Conservation (phyloP, 805 yeast species). For the Vanderwaltozyma yarrowii region DNA sequence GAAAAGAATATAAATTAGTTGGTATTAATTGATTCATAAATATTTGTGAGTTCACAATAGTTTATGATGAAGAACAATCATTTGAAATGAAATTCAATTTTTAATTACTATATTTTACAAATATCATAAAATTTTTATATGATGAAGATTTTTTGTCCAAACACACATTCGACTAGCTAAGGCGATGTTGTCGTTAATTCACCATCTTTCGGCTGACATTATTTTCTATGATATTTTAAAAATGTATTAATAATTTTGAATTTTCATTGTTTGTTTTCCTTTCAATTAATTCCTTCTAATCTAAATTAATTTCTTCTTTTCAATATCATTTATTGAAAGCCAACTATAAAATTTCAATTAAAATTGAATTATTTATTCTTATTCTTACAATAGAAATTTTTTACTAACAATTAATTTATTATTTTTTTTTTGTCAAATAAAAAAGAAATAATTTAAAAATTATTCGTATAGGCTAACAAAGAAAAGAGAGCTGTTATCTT, state of each 20-base stretch:
- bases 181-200: slow-evolving; percentile 62
- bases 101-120: neutral
- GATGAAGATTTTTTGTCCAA: slow-evolving; percentile 45
- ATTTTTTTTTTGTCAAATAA: neutral
- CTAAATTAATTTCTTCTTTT: too few species aligned
- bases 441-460: neutral
- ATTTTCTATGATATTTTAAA: slow-evolving; percentile 1
- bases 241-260: neutral
- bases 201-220: slow-evolving; percentile 69
- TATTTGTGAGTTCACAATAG: slow-evolving; percentile 3
- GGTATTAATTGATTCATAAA: neutral
- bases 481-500: slow-evolving; percentile 61
- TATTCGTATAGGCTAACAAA: slow-evolving; percentile 34
- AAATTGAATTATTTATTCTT: too few species aligned
- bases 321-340: too few species aligned
- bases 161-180: slow-evolving; percentile 49
- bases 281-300: too few species aligned
- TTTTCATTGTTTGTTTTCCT: neutral
- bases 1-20: too few species aligned
- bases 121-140: slow-evolving; percentile 7
- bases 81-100: too few species aligned
- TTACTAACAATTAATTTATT: neutral
- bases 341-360: too few species aligned
- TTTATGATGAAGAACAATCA: neutral
- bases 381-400: neutral